Percentiles rank a stretch among this genome's conserved stretches.
phyloP scores from a whole-genome alignment of 768 basidiomycete genomes.

The Boletus pseudopeckii region DNA sequence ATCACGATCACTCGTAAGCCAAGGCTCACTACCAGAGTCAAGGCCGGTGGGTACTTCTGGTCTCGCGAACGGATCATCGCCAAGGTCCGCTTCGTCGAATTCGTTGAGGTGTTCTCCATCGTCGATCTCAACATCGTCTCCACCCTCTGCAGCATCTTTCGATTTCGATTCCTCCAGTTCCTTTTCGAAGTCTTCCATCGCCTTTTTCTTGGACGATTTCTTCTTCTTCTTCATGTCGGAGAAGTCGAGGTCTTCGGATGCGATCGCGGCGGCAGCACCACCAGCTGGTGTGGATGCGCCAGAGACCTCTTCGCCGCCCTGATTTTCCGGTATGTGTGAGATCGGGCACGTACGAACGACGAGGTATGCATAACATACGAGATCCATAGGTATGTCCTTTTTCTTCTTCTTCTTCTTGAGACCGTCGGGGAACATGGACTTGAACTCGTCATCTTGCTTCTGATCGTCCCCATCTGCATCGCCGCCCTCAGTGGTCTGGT shows the following conservation, averaged over 20 bases:
- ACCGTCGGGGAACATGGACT: slow-evolving; percentile 78
- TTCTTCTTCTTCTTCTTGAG: slow-evolving; percentile 93
- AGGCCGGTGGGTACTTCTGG: slow-evolving; percentile 55
- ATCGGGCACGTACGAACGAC: background rate
- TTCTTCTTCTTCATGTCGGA: slow-evolving; percentile 98
- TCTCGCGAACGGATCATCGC: slow-evolving; percentile 80
- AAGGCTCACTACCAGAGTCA: slow-evolving; percentile 79
- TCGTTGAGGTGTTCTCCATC: slow-evolving; percentile 65
- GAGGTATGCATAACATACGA: slow-evolving; percentile 45
- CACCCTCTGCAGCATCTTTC: slow-evolving; percentile 60
- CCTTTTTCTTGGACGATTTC: slow-evolving; percentile 85
- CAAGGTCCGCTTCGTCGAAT: slow-evolving; percentile 79
- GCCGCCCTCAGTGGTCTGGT: slow-evolving; percentile 37
- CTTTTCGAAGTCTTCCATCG: slow-evolving; percentile 93
- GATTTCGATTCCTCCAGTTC: slow-evolving; percentile 73
- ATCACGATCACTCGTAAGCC: slow-evolving; percentile 91
- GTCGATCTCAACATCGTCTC: slow-evolving; percentile 51
- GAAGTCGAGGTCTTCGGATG: slow-evolving; percentile 83
- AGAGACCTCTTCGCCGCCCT: slow-evolving; percentile 62
- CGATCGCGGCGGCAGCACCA: slow-evolving; percentile 37
- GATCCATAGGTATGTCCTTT: slow-evolving; percentile 83
- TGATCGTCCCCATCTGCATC: slow-evolving; percentile 38
- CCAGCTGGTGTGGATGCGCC: slow-evolving; percentile 59
- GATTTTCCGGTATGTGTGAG: slow-evolving; percentile 1
- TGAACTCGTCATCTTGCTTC: slow-evolving; percentile 70